Evolutionary conservation across 495 filamentous ascomycete genomes (phyloP).

Genomic region (Elasticomyces elasticus): DNA sequence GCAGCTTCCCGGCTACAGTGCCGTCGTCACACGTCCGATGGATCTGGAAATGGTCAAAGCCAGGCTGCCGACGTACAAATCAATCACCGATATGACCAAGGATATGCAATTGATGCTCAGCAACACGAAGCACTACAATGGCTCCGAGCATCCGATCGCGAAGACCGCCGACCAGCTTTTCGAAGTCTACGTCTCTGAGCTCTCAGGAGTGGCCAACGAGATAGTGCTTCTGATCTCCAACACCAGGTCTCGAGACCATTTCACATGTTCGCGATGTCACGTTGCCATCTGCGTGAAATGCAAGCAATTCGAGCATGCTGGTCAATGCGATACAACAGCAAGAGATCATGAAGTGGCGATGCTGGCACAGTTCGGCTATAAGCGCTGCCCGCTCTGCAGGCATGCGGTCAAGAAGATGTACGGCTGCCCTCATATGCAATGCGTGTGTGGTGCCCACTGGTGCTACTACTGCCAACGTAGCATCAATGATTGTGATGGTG

Average conservation of each 20-base stretch:
- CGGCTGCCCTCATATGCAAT: constrained; percentile 30
- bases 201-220: neutral
- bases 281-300: constrained; percentile 24
- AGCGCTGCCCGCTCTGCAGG: constrained; percentile 28
- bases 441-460: constrained; percentile 29
- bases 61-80: neutral
- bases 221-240: neutral
- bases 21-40: neutral
- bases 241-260: neutral
- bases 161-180: constrained; percentile 2
- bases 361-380: constrained; percentile 24
- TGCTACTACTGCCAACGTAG: constrained; percentile 26
- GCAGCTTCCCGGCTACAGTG: constrained; percentile 3
- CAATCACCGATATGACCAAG: neutral
- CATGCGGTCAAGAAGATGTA: constrained; percentile 29
- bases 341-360: constrained; percentile 2
- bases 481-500: constrained; percentile 17
- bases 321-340: neutral
- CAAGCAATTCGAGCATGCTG: constrained; percentile 14
- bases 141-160: constrained; percentile 6
- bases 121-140: constrained; percentile 13
- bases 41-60: constrained; percentile 6
- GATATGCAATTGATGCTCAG: constrained; percentile 11
- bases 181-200: neutral
- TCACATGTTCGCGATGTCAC: constrained; percentile 25